A percentile compares a stretch with the other conserved stretches of the same genome.
phyloP scores from a whole-genome alignment of 768 basidiomycete species.

The Neoboletus subvelutipes region DNA sequence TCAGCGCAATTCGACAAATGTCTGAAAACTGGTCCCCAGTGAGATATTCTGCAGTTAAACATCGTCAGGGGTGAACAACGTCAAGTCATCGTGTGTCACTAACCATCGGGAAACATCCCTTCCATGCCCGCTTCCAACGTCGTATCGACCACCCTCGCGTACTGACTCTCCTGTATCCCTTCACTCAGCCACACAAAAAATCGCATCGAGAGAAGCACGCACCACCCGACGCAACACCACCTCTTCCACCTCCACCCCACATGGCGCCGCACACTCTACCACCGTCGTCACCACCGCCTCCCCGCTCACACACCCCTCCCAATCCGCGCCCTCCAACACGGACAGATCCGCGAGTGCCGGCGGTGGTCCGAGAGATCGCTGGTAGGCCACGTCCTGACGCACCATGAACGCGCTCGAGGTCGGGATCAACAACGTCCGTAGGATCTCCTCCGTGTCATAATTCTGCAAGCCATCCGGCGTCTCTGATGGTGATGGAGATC shows the following conservation, averaged over 20 bases:
- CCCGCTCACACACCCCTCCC: constrained; percentile 51
- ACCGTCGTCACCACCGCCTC: constrained; percentile 57
- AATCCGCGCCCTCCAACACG: constrained; percentile 48
- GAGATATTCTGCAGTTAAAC: constrained; percentile 48
- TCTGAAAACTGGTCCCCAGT: constrained; percentile 65
- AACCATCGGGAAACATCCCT: constrained; percentile 49
- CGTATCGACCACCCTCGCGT: constrained; percentile 51
- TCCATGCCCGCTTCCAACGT: constrained; percentile 47
- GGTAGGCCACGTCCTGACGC: constrained; percentile 55
- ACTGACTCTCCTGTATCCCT: constrained; percentile 39
- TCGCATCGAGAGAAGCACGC: constrained; percentile 9
- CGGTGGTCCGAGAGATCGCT: constrained; percentile 40
- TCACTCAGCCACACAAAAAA: neutral
- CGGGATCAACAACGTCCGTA: constrained; percentile 66
- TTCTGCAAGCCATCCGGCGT: constrained; percentile 11
- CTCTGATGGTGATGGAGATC: constrained; percentile 6
- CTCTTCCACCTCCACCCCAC: constrained; percentile 51
- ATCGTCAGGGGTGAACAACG: neutral
- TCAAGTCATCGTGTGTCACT: constrained; percentile 1
- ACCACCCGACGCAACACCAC: constrained; percentile 52
- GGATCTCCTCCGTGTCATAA: constrained; percentile 48
- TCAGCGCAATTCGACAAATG: constrained; percentile 51
- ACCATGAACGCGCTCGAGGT: constrained; percentile 61
- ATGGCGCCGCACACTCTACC: constrained; percentile 56
- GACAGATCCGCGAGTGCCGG: constrained; percentile 52